Percentiles rank a stretch among this genome's conserved stretches.
Evolutionary conservation across 768 basidiomycete genomes (phyloP).

Genomic region (Xerocomus brunneocitrinus): DNA sequence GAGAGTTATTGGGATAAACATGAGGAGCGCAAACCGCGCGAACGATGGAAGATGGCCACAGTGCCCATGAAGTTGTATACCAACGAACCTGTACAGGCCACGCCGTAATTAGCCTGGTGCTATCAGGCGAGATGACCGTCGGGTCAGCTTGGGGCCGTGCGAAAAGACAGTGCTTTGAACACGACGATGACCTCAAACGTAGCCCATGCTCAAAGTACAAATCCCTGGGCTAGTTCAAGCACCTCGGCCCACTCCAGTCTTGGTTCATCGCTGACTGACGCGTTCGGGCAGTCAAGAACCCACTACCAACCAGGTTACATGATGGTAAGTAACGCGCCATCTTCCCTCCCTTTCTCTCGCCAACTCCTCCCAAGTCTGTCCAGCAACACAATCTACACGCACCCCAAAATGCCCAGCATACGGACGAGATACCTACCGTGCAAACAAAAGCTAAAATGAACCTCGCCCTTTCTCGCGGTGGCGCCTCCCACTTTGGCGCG

Average conservation of each 20-base stretch:
- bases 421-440: conserved; percentile 70
- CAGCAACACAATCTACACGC: conserved; percentile 56
- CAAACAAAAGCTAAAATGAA: conserved; percentile 81
- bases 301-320: conserved; percentile 81
- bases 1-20: too few relatives aligned
- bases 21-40: too few relatives aligned
- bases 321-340: conserved; percentile 47
- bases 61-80: too few relatives aligned
- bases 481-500: conserved; percentile 71
- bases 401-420: conserved; percentile 56
- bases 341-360: background rate
- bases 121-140: too few relatives aligned
- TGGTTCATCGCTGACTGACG: conserved; percentile 55
- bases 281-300: conserved; percentile 65
- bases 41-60: too few relatives aligned
- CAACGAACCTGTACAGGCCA: too few relatives aligned
- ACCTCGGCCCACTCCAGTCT: conserved; percentile 34
- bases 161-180: background rate
- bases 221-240: conserved; percentile 49
- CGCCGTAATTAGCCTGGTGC: too few relatives aligned
- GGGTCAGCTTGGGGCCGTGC: too few relatives aligned
- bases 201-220: conserved; percentile 43
- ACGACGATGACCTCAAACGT: conserved; percentile 20
- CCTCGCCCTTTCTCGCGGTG: conserved; percentile 57
- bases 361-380: conserved; percentile 42